These are phyloP conservation scores for Cyclotella distinguenda DNA, from an alignment of 108 stramenopile genomes.

Conservation along the genomic window DNA sequence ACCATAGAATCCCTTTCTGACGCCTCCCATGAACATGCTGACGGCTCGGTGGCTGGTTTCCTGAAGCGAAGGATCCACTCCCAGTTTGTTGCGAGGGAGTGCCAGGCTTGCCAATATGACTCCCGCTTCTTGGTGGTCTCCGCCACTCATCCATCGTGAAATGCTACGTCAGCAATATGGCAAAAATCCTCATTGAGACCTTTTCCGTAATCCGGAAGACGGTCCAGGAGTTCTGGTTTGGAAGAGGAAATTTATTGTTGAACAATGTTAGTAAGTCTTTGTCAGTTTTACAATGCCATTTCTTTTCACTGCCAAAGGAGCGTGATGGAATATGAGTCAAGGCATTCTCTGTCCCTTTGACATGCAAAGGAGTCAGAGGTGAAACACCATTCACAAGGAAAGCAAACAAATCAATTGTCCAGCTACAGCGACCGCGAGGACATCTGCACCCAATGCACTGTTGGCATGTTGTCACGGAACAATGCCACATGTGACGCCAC, in stretches of 20 bases:
- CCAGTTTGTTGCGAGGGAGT: background rate
- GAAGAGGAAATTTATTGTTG: too few species aligned
- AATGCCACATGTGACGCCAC: background rate
- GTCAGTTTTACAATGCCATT: too few species aligned
- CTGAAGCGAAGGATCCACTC: constrained; percentile 9
- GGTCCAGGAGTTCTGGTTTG: constrained; percentile 8
- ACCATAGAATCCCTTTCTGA: background rate
- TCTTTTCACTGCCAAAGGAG: too few species aligned
- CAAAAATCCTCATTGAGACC: background rate
- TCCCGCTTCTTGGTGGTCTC: constrained; percentile 8
- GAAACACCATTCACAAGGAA: background rate
- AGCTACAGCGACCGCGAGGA: constrained; percentile 2
- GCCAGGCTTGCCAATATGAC: constrained; percentile 6
- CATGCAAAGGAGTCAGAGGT: constrained; percentile 10
- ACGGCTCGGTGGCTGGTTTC: background rate
- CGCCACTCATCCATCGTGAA: constrained; percentile 5
- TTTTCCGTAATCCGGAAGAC: background rate
- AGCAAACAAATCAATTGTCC: background rate
- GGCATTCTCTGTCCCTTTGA: too few species aligned
- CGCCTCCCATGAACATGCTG: background rate
- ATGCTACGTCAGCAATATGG: constrained; percentile 7
- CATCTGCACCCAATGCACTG: constrained; percentile 12
- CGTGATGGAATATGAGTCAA: too few species aligned
- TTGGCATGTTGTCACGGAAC: constrained; percentile 20
- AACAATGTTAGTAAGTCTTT: too few species aligned